Conservation (phyloP, 2,329 filamentous ascomycete species). For the Clathrospora elynae region DNA sequence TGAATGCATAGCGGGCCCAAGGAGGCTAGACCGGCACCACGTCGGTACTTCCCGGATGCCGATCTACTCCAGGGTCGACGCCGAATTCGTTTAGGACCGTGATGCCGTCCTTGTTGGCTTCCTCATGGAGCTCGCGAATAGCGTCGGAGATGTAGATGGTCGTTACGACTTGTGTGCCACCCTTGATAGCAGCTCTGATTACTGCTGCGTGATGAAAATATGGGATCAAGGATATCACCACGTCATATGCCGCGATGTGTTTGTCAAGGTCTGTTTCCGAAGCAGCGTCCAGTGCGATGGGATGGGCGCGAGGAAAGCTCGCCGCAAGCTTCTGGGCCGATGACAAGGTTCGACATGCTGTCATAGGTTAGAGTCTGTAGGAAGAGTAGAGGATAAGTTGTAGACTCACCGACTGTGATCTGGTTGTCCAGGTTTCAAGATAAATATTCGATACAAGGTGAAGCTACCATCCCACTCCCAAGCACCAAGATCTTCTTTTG, state of each 20-base stretch:
- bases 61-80: slow-evolving; percentile 52
- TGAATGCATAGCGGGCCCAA: no score
- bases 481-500: slow-evolving; percentile 10
- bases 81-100: slow-evolving; percentile 19
- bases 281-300: slow-evolving; percentile 14
- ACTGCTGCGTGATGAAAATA: slow-evolving; percentile 15
- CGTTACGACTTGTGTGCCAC: slow-evolving; percentile 14
- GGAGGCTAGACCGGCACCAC: no score
- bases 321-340: slow-evolving; percentile 10
- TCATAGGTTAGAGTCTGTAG: not conserved
- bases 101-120: slow-evolving; percentile 51
- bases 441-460: slow-evolving; percentile 18
- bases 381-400: not conserved
- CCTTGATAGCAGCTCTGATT: slow-evolving; percentile 14
- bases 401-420: slow-evolving; percentile 15
- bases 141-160: slow-evolving; percentile 17
- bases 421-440: slow-evolving; percentile 12
- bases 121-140: slow-evolving; percentile 28
- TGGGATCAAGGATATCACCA: slow-evolving; percentile 19
- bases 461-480: slow-evolving; percentile 18
- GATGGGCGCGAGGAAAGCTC: slow-evolving; percentile 1
- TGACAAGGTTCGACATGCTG: slow-evolving; percentile 9
- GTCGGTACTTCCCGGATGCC: no score
- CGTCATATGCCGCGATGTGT: slow-evolving; percentile 13
- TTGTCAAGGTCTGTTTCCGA: slow-evolving; percentile 9